Percentiles rank a stretch among this genome's conserved stretches.
Evolutionary conservation across 129 eudicot genomes (phyloP).

Genomic region (Kitagawia praeruptora): DNA sequence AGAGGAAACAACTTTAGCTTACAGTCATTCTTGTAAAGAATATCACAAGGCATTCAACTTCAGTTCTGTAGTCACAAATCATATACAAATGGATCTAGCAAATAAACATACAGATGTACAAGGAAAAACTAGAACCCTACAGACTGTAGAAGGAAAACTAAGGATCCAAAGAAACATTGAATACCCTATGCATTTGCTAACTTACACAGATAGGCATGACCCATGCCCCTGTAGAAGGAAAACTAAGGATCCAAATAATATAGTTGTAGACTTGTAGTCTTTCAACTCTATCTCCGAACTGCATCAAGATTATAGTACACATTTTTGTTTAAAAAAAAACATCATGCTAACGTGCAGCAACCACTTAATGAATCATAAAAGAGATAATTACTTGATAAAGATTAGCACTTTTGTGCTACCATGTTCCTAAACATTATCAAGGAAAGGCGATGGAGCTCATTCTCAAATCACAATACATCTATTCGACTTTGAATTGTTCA

Average conservation of each 20-base stretch:
- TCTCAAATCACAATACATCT: neutral
- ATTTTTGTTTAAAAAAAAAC: neutral
- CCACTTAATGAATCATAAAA: neutral
- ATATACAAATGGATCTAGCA: neutral
- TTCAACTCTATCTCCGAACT: neutral
- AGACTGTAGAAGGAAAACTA: neutral
- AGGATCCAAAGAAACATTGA: neutral
- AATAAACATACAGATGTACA: neutral
- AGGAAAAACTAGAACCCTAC: neutral
- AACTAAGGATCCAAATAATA: too few species aligned
- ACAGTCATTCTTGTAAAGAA: neutral
- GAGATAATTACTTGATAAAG: neutral
- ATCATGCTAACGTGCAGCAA: neutral
- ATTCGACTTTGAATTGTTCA: neutral
- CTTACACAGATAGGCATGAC: neutral
- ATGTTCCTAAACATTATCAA: neutral
- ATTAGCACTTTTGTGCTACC: neutral
- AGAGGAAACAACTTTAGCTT: neutral
- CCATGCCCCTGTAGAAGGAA: neutral
- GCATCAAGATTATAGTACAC: neutral
- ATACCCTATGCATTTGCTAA: neutral
- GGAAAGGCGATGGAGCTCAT: neutral
- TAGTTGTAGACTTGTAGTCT: neutral
- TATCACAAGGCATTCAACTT: neutral
- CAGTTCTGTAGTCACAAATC: neutral